Evolutionary conservation across 116 monocot species (phyloP), one percentile per base, ranked within the genome.

Genomic region (Posidonia oceanica): DNA sequence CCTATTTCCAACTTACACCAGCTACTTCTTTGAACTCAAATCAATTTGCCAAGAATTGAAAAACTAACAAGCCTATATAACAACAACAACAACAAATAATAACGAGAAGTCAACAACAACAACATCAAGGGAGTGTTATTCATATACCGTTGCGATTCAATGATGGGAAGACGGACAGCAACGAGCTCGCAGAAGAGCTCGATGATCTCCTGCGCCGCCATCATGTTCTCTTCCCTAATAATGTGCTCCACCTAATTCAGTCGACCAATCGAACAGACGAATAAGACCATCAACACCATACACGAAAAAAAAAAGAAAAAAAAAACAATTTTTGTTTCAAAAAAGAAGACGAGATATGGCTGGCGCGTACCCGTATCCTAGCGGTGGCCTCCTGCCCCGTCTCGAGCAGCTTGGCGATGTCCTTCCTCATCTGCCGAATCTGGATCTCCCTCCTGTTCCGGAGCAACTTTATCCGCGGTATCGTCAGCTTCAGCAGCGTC

Each of bases 201-300:
- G 38, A 99, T 65, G 38, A 93, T 93, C 81, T 93, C 99, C 75
- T 99, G 99, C n/a, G 99, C 90, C 18, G 99, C 93, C 90, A 99
- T 93, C 86, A 88, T 90, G 70, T 99, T 99, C 81, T 99, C 93
- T 76, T 93, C 99, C 44, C 93, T 80, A 61, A 99, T 90, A 36
- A 99, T 90, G 73, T 99, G 93, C 63, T 99, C 99, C 64, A 99
- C 93, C 99, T 99, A 69, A 22, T 36, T 7, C 16, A 18, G 16
- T 48, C 1, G 36, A 69, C 15, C 14, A 59, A 38, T 14, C 4
- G 17, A n/a, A 37, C 13, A 55, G 23, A 23, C 29, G 16, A 14
- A 29, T 29, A 29, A 29, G 29, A 1, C 1, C 0, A 29, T 29
- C 29, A 29, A 29, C 29, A 29, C 29, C 29, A 29, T 29, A n/a